Conservation (phyloP, 2,329 filamentous ascomycete species). For the Apiospora kogelbergensis region DNA sequence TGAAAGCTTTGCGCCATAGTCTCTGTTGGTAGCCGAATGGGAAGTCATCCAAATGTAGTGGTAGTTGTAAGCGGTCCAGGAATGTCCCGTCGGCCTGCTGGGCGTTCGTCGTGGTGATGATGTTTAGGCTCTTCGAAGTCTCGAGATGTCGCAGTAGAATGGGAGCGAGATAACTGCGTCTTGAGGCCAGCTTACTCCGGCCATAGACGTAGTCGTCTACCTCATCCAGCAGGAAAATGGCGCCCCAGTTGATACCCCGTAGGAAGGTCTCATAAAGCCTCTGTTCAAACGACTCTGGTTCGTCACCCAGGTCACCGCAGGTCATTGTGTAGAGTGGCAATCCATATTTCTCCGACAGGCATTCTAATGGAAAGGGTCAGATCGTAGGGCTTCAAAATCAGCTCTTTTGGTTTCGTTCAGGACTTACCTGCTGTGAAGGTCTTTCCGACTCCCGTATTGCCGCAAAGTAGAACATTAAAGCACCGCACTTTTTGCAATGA, state of each 20-base stretch:
- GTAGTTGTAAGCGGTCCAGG: neutral
- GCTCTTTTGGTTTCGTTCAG: neutral
- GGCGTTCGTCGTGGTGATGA: neutral
- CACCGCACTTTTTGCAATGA: neutral
- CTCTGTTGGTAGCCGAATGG: neutral
- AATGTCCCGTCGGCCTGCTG: neutral
- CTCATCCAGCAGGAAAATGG: slow-evolving; percentile 19
- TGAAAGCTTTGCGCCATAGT: neutral
- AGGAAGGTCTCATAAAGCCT: slow-evolving; percentile 14
- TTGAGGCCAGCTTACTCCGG: neutral
- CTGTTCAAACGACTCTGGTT: slow-evolving; percentile 14
- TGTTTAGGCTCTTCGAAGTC: neutral
- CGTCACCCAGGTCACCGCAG: slow-evolving; percentile 17
- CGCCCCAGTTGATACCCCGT: slow-evolving; percentile 19
- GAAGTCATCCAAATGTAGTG: neutral
- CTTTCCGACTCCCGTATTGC: slow-evolving; percentile 18
- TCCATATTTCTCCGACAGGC: slow-evolving; percentile 16
- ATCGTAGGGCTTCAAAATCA: neutral
- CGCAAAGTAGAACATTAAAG: slow-evolving; percentile 17
- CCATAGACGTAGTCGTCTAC: slow-evolving; percentile 17
- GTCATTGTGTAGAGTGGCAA: slow-evolving; percentile 18
- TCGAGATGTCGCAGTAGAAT: neutral
- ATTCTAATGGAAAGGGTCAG: slow-evolving; percentile 13
- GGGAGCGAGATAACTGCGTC: neutral
- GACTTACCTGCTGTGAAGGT: slow-evolving; percentile 20